Conservation (phyloP, 73 alveolate genomes). For the Stentor coeruleus region DNA sequence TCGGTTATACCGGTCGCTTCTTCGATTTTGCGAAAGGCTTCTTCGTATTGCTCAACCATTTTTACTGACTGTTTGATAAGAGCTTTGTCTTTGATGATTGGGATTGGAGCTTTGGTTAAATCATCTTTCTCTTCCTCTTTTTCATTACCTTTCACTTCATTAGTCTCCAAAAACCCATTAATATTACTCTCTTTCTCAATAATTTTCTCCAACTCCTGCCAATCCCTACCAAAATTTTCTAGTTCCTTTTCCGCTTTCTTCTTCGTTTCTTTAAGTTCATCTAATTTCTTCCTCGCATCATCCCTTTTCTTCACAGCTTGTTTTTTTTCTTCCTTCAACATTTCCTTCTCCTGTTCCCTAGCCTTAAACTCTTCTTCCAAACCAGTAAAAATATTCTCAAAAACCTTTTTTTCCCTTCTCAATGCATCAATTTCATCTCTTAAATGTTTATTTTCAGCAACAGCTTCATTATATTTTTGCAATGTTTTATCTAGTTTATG, state of each 20-base stretch:
- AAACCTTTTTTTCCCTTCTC: slow-evolving; percentile 93
- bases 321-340: slow-evolving; percentile 75
- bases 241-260: slow-evolving; percentile 82
- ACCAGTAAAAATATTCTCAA: slow-evolving; percentile 88
- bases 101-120: neutral
- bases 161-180: slow-evolving; percentile 46
- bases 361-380: slow-evolving; percentile 90
- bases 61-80: slow-evolving; percentile 39
- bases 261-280: slow-evolving; percentile 70
- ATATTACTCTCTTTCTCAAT: slow-evolving; percentile 56
- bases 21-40: slow-evolving; percentile 83
- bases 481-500: slow-evolving; percentile 91
- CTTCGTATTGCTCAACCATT: slow-evolving; percentile 77
- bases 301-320: slow-evolving; percentile 91
- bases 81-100: slow-evolving; percentile 37
- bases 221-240: slow-evolving; percentile 81
- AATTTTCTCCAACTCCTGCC: slow-evolving; percentile 47
- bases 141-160: slow-evolving; percentile 37
- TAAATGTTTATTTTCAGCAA: slow-evolving; percentile 85
- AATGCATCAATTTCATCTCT: slow-evolving; percentile 90
- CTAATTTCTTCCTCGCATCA: slow-evolving; percentile 85
- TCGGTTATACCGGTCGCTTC: slow-evolving; percentile 86
- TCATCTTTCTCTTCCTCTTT: slow-evolving; percentile 40
- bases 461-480: slow-evolving; percentile 94
- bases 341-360: slow-evolving; percentile 88